Conservation (phyloP, 345 rosid species). For the Hevea brasiliensis region DNA sequence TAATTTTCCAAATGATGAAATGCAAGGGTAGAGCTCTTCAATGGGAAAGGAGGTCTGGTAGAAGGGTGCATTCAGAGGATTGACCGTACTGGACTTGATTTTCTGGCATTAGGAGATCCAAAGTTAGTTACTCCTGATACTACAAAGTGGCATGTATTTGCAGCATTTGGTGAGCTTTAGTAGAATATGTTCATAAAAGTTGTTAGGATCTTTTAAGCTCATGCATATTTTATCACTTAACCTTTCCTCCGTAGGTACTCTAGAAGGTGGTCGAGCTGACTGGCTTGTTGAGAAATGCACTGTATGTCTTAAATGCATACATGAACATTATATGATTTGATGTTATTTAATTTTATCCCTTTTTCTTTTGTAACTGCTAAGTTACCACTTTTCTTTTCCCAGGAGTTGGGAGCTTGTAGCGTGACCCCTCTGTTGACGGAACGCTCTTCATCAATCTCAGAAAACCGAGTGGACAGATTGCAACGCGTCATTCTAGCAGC, state of each 20-base stretch:
- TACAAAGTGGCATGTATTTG: conserved; percentile 73
- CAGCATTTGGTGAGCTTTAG: conserved; percentile 73
- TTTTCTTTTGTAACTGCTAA: conserved; percentile 2
- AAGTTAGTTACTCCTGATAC: conserved; percentile 43
- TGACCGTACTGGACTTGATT: conserved; percentile 62
- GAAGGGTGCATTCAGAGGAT: conserved; percentile 57
- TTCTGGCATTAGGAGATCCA: conserved; percentile 39
- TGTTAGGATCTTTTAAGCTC: background rate
- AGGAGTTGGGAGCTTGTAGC: conserved; percentile 89
- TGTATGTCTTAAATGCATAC: conserved; percentile 40
- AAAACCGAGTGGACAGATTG: conserved; percentile 67
- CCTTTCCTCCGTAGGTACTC: conserved; percentile 51
- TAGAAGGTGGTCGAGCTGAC: conserved; percentile 93
- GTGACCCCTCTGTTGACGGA: conserved; percentile 82
- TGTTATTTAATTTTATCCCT: background rate
- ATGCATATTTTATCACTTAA: background rate
- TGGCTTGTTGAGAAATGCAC: conserved; percentile 97
- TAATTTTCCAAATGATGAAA: conserved; percentile 9
- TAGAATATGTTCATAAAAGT: background rate
- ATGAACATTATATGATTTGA: background rate
- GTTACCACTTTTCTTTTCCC: conserved; percentile 11
- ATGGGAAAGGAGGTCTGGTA: conserved; percentile 46
- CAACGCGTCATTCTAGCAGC: conserved; percentile 83
- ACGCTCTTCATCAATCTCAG: conserved; percentile 70
- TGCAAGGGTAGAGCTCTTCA: conserved; percentile 89